Percentiles rank a stretch among this genome's conserved stretches.
Conservation (phyloP, 1,284 basidiomycete species). For the Fistulinella cinereoalba region DNA sequence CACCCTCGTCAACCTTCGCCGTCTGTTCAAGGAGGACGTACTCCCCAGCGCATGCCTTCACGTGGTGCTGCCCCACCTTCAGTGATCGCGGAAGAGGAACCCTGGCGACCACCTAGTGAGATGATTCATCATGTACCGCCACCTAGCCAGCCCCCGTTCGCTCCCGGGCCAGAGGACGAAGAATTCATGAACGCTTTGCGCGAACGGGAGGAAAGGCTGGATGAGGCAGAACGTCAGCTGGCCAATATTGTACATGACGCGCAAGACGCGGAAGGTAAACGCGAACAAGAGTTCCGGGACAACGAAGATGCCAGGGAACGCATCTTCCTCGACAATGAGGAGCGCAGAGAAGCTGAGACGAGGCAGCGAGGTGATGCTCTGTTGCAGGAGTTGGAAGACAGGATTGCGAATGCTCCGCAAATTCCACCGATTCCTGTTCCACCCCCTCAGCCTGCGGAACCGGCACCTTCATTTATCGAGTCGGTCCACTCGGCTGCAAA, state of each 20-base stretch:
- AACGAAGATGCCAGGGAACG: constrained; percentile 64
- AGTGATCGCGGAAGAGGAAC: constrained; percentile 18
- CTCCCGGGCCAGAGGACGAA: constrained; percentile 5
- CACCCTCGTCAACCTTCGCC: neutral
- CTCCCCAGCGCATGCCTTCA: constrained; percentile 8
- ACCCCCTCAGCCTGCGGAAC: constrained; percentile 11
- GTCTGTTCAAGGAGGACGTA: neutral
- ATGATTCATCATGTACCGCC: constrained; percentile 26
- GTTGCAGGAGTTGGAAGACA: constrained; percentile 46
- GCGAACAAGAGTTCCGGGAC: constrained; percentile 59
- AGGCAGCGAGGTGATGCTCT: constrained; percentile 50
- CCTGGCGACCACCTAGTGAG: constrained; percentile 21
- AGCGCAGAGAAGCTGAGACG: constrained; percentile 52
- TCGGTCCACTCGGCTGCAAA: constrained; percentile 38
- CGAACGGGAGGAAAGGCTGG: constrained; percentile 52
- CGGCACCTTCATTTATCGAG: constrained; percentile 34
- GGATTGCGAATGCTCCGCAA: constrained; percentile 27
- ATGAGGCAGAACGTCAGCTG: constrained; percentile 51
- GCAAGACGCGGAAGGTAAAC: constrained; percentile 54
- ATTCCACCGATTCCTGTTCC: constrained; percentile 23
- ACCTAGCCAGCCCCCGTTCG: constrained; percentile 7
- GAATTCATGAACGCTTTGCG: constrained; percentile 49
- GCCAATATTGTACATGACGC: constrained; percentile 45
- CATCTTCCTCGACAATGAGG: constrained; percentile 58
- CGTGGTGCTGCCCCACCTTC: constrained; percentile 15